Percentiles rank a stretch among this genome's conserved stretches.
These are phyloP conservation scores for Keqinozyma sinolaborantium DNA, from an alignment of 1,139 yeast species.

Conservation along the genomic window DNA sequence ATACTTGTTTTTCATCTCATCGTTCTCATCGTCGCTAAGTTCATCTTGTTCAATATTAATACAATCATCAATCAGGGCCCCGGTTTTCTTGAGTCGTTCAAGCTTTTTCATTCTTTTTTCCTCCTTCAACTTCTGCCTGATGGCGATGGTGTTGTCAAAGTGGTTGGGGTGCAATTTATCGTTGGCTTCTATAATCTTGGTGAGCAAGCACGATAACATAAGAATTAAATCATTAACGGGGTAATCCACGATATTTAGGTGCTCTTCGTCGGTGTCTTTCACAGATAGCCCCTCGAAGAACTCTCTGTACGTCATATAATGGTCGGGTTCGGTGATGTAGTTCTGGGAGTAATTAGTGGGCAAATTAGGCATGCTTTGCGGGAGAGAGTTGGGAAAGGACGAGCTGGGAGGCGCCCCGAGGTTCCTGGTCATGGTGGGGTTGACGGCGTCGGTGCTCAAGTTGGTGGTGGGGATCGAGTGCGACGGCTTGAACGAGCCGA, in stretches of 20 bases:
- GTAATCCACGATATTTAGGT: slow-evolving; percentile 76
- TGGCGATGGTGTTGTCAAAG: slow-evolving; percentile 50
- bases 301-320: slow-evolving; percentile 44
- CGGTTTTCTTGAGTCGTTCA: slow-evolving; percentile 12
- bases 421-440: slow-evolving; percentile 2
- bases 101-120: slow-evolving; percentile 28
- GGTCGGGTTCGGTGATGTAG: slow-evolving; percentile 32
- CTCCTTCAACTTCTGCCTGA: slow-evolving; percentile 41
- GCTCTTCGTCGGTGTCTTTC: slow-evolving; percentile 39
- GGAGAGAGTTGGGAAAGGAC: slow-evolving; percentile 11
- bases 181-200: slow-evolving; percentile 89
- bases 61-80: slow-evolving; percentile 12
- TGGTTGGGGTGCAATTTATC: slow-evolving; percentile 78
- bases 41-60: slow-evolving; percentile 17
- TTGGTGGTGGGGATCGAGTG: slow-evolving; percentile 17
- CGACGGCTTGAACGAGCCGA: slow-evolving; percentile 10
- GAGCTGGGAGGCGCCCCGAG: slow-evolving; percentile 6
- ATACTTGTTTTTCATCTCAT: slow-evolving; percentile 51
- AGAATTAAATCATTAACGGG: slow-evolving; percentile 77
- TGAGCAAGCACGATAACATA: slow-evolving; percentile 82
- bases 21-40: slow-evolving; percentile 38
- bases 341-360: slow-evolving; percentile 1
- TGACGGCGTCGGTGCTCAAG: slow-evolving; percentile 9
- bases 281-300: slow-evolving; percentile 30
- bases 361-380: slow-evolving; percentile 3